These are phyloP conservation scores for Xylariaceae sp. DNA, from an alignment of 2,329 filamentous ascomycete species.

Conservation along the genomic window DNA sequence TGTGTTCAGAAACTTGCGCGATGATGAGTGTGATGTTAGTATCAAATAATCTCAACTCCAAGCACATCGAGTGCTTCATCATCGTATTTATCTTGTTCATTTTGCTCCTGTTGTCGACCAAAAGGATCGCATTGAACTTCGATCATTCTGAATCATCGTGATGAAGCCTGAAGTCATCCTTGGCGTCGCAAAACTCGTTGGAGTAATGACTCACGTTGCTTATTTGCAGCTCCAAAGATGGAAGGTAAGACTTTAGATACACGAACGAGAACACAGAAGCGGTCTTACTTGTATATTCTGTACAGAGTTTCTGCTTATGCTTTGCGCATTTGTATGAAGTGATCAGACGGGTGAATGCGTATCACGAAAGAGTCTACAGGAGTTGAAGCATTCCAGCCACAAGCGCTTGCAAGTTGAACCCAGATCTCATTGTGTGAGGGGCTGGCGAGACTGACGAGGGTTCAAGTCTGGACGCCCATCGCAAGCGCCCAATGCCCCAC, in stretches of 20 bases:
- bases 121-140: background rate
- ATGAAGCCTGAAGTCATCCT: background rate
- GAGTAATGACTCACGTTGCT: too few species aligned
- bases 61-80: background rate
- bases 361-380: background rate
- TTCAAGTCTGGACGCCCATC: background rate
- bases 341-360: too few species aligned
- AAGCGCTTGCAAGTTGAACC: background rate
- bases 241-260: too few species aligned
- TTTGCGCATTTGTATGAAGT: too few species aligned
- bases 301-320: too few species aligned
- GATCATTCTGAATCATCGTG: slow-evolving; percentile 18
- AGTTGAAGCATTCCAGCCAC: background rate
- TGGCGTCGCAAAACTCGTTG: background rate
- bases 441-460: too few species aligned
- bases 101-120: background rate
- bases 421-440: too few species aligned
- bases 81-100: background rate
- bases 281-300: too few species aligned
- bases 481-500: background rate
- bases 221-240: too few species aligned
- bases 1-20: background rate
- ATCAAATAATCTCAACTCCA: background rate
- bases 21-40: background rate
- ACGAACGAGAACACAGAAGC: too few species aligned